phyloP scores from a whole-genome alignment of 2,329 filamentous ascomycete species.

The Hymenotorrendiella dingleyae region DNA sequence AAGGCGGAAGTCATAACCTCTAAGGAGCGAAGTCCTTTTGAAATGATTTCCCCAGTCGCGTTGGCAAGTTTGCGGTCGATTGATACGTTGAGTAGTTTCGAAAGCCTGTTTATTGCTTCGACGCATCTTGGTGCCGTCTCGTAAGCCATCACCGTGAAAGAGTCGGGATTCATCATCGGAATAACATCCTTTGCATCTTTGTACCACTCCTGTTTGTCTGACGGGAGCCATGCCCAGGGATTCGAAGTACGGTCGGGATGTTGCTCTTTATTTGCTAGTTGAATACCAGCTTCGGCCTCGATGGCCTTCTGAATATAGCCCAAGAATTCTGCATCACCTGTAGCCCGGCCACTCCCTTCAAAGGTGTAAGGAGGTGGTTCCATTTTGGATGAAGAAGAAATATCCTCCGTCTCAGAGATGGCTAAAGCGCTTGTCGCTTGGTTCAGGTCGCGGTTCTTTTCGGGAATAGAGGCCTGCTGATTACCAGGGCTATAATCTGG shows the following conservation, averaged over 20 bases:
- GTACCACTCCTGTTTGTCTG: slow-evolving; percentile 3
- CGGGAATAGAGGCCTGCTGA: slow-evolving; percentile 3
- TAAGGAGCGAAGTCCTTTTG: slow-evolving; percentile 10
- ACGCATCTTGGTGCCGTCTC: slow-evolving; percentile 14
- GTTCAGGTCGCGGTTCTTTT: slow-evolving; percentile 9
- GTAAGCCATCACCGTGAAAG: slow-evolving; percentile 19
- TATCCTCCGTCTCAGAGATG: not conserved
- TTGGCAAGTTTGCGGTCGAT: slow-evolving; percentile 5
- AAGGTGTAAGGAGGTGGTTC: slow-evolving; percentile 18
- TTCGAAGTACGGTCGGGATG: slow-evolving; percentile 3
- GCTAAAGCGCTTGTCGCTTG: slow-evolving; percentile 4
- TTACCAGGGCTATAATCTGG: slow-evolving; percentile 14
- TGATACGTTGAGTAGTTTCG: slow-evolving; percentile 6
- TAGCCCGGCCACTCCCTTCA: slow-evolving; percentile 8
- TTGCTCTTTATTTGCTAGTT: slow-evolving; percentile 5
- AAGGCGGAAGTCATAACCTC: slow-evolving; percentile 12
- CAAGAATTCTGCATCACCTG: slow-evolving; percentile 13
- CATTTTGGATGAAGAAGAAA: not conserved
- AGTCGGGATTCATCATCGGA: slow-evolving; percentile 8
- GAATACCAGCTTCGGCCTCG: slow-evolving; percentile 9
- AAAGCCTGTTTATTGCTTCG: slow-evolving; percentile 12
- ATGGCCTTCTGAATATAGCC: slow-evolving; percentile 13
- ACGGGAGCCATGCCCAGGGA: slow-evolving; percentile 13
- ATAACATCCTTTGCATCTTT: slow-evolving; percentile 8
- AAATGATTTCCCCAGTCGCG: slow-evolving; percentile 1